Evolutionary conservation across 2,329 filamentous ascomycete genomes (phyloP), one percentile per base, ranked within the genome.

Genomic region (Podosphaera xanthii): DNA sequence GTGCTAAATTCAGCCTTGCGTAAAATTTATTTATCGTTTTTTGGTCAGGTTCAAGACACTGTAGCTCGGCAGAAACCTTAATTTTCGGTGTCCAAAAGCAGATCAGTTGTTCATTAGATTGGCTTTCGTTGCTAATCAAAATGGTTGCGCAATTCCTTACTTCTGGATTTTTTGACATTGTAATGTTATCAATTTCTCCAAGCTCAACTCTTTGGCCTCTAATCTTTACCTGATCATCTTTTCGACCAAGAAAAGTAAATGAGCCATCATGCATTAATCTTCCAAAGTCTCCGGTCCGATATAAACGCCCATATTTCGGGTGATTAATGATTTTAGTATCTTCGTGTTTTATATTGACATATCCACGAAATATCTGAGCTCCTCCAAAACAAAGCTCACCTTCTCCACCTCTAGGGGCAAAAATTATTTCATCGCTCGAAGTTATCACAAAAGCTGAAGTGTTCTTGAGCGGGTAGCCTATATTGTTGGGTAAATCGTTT

Each of bases 321-420:
- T 94, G 85, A 0, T 80, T 63, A 55, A 91, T 74, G 61, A 94
- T 87, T 64, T 83, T 87, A 10, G 75, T 71, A 0, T 73, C 69
- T 0, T 84, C 87, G 48, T 86, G 70, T 2, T 77, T 74, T 69
- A 78, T 74, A 60, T 83, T 80, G 35, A 92, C 74, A 66, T 91
- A 94, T 1, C 87, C 87, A 46, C 77, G 75, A 49, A 81, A 82
- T 4, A 95, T 80, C 70, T 95, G 89, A 56, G 86, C 80, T 9
- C 89, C 90, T 12, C 87, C 88, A 68, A 94, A 92, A 66, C 86
- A 94, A 5, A 94, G 75, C 68, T 95, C 89, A 9, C 90, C 90
- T 14, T 87, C 73, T 62, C 80, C 84, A 2, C 88, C 87, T 5
- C 78, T 69, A 0, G 87, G 87, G 0, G 89, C 72, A 0, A 76